Percentiles rank a stretch among this genome's conserved stretches.
phyloP scores from a whole-genome alignment of 2,329 filamentous ascomycete species.

The Zymoseptoria crescenta region DNA sequence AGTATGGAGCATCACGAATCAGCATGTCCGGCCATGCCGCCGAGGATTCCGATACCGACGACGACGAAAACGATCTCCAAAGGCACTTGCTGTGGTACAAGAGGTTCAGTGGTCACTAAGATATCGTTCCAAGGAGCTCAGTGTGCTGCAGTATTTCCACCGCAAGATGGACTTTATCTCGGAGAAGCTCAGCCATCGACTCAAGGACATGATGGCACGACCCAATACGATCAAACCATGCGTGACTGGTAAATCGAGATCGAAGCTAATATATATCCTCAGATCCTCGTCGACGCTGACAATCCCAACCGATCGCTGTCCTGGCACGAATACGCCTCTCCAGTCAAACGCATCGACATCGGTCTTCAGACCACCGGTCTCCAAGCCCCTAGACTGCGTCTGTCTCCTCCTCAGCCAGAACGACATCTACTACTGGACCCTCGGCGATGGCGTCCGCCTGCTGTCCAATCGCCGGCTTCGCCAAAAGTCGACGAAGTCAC shows the following conservation, averaged over 20 bases:
- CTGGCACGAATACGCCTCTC: constrained; percentile 3
- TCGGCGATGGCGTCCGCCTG: constrained; percentile 10
- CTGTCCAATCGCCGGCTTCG: constrained; percentile 2
- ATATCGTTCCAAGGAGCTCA: too few relatives aligned
- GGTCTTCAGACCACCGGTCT: constrained; percentile 3
- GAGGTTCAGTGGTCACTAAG: too few relatives aligned
- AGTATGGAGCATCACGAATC: too few relatives aligned
- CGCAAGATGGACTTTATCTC: background rate
- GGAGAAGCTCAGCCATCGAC: background rate
- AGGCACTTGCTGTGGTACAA: too few relatives aligned
- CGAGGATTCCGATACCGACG: too few relatives aligned
- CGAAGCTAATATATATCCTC: background rate
- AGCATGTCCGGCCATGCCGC: too few relatives aligned
- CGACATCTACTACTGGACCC: constrained; percentile 7
- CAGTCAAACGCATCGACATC: constrained; percentile 6
- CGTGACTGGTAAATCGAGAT: background rate
- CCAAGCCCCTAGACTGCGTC: constrained; percentile 5
- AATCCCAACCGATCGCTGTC: background rate
- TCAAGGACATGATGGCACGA: background rate
- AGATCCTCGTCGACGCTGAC: background rate
- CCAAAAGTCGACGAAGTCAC: constrained; percentile 2
- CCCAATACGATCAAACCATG: background rate
- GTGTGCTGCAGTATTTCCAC: too few relatives aligned
- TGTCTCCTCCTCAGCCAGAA: constrained; percentile 5
- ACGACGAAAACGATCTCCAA: too few relatives aligned